phyloP scores from a whole-genome alignment of 371 early-diverging fungal genomes.

The Funneliformis caledonium region DNA sequence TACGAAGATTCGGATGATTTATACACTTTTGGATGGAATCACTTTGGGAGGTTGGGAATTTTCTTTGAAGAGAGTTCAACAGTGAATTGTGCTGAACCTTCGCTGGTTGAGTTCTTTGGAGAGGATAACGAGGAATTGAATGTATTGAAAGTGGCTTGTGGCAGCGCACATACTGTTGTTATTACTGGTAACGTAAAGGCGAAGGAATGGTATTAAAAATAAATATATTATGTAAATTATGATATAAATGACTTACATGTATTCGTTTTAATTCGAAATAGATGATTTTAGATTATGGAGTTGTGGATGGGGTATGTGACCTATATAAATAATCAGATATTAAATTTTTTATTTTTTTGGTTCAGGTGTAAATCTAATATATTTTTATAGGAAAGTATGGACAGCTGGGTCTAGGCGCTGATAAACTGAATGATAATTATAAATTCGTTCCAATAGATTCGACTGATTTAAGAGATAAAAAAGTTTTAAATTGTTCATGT shows the following conservation, averaged over 20 bases:
- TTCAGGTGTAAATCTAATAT: neutral
- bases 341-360: neutral
- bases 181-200: constrained; percentile 23
- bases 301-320: constrained; percentile 40
- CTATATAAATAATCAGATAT: neutral
- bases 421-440: neutral
- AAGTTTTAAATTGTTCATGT: constrained; percentile 26
- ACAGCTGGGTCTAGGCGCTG: constrained; percentile 27
- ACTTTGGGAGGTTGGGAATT: constrained; percentile 33
- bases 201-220: no score
- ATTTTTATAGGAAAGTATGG: constrained; percentile 36
- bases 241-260: neutral
- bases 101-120: constrained; percentile 5
- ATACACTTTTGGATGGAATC: constrained; percentile 42
- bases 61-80: neutral
- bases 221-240: neutral
- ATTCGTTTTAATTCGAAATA: neutral
- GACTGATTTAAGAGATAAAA: neutral
- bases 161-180: constrained; percentile 36
- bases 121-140: neutral
- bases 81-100: constrained; percentile 16
- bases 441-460: neutral
- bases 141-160: constrained; percentile 35
- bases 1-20: constrained; percentile 34
- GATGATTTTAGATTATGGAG: constrained; percentile 27